Evolutionary conservation across 768 basidiomycete species (phyloP).

Genomic region (Suillus luteus): DNA sequence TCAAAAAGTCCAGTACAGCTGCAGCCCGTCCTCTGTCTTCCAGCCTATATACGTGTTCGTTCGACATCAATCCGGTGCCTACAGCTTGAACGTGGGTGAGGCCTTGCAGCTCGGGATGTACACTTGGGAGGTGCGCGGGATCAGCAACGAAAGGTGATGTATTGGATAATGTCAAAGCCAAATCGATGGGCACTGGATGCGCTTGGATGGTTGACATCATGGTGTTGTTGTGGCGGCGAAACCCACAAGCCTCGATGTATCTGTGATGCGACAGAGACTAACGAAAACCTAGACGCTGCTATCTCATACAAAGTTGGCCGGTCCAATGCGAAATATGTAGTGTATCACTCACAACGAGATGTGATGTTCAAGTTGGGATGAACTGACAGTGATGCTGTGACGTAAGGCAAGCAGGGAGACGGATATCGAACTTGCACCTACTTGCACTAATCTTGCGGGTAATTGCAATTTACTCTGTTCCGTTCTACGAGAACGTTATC

Average conservation of each 20-base stretch:
- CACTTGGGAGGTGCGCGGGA: constrained; percentile 3
- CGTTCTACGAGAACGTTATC: too few relatives aligned
- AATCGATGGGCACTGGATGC: background rate
- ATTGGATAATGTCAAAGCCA: background rate
- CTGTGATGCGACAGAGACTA: background rate
- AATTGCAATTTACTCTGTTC: too few relatives aligned
- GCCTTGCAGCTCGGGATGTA: constrained; percentile 5
- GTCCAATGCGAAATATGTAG: background rate
- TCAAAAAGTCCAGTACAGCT: constrained; percentile 3
- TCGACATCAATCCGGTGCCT: constrained; percentile 7
- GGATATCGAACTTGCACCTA: background rate
- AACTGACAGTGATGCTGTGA: background rate
- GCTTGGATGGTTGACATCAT: constrained; percentile 2
- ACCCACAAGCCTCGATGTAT: background rate
- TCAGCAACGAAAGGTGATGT: constrained; percentile 1
- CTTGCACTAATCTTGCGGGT: too few relatives aligned
- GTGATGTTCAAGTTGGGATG: background rate
- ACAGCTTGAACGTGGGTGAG: constrained; percentile 5
- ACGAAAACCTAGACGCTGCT: background rate
- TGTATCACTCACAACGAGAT: background rate
- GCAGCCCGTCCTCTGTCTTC: background rate
- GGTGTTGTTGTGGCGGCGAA: background rate
- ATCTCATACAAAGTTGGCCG: background rate
- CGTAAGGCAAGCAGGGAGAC: background rate
- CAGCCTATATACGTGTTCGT: constrained; percentile 6